phyloP scores from a whole-genome alignment of 805 yeast genomes.

The Nakazawaea anatomiae region DNA sequence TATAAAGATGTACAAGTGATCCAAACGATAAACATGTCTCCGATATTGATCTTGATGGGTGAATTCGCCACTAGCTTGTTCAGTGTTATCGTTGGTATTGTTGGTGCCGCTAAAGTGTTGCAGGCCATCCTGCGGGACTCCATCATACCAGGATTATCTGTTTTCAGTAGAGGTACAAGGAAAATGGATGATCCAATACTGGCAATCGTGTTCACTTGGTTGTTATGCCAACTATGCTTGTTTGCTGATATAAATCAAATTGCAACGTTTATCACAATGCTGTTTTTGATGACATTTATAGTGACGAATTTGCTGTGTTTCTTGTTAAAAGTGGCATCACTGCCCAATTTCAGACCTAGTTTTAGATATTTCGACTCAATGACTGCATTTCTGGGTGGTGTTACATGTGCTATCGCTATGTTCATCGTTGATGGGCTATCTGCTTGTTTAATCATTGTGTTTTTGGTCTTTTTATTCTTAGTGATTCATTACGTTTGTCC shows the following conservation, averaged over 20 bases:
- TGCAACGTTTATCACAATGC: conserved; percentile 95
- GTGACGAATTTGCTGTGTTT: conserved; percentile 94
- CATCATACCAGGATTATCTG: conserved; percentile 71
- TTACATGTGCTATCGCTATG: conserved; percentile 77
- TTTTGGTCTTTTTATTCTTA: conserved; percentile 60
- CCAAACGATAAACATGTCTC: conserved; percentile 71
- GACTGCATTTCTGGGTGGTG: conserved; percentile 76
- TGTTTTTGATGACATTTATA: conserved; percentile 91
- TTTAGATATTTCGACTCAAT: conserved; percentile 78
- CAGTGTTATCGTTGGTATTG: conserved; percentile 90
- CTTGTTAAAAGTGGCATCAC: conserved; percentile 78
- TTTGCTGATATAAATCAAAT: conserved; percentile 90
- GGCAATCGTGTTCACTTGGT: conserved; percentile 73
- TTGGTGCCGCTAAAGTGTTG: conserved; percentile 88
- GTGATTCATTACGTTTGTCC: conserved; percentile 87
- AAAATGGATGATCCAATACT: conserved; percentile 51
- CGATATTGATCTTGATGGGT: conserved; percentile 71
- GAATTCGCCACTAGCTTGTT: conserved; percentile 88
- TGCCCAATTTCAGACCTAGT: conserved; percentile 98
- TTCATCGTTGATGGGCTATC: conserved; percentile 89
- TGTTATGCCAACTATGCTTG: conserved; percentile 75
- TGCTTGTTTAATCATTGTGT: conserved; percentile 69
- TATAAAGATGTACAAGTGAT: conserved; percentile 78
- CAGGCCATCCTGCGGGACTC: conserved; percentile 89
- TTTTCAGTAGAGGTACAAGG: conserved; percentile 47